Evolutionary conservation across 2,329 filamentous ascomycete species (phyloP), one percentile per base, ranked within the genome.

Genomic region (Scopulariopsis brevicaulis): DNA sequence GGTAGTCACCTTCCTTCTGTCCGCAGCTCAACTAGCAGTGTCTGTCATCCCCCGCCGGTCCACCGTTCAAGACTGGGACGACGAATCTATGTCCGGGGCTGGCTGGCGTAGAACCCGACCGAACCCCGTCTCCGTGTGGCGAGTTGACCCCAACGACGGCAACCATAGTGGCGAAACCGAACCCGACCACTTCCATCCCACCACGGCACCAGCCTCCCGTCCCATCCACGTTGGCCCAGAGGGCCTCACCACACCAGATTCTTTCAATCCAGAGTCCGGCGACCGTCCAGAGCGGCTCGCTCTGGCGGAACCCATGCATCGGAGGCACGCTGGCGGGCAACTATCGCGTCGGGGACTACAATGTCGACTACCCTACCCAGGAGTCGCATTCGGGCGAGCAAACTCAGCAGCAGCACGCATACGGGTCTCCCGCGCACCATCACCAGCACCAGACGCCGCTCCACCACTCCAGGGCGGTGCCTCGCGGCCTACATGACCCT

Each of bases 291-390:
- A 82, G 85, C 84, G 83, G 77, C 74, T 80, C 79, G 84, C 84
- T 87, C 85, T 87, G 84, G 85, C 83, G 83, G 83, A 80, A 83
- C 82, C 83, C 80, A 87, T 87, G 83, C 74, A 81, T 81, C 74
- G 81, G 77, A 78, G 82, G 76, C 81, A 86, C 82, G 77, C 82
- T 87, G 82, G 84, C 83, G 79, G 80, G 82, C 79, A 83, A 85
- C 74, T 89, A 89, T 78, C 82, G 84, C 80, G 78, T 83, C 74
- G 80, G 79, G 71, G 82, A 85, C 77, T 87, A 87, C 79, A 82
- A 86, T 81, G 84, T 88, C 80, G 83, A 86, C 71, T 89, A 87
- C 76, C 79, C 84, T 74, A 77, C 83, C 71, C 85, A 86, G 75
- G 81, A 79, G 69, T 78, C 79, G 73, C 81, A 85, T 76, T 74